Evolutionary conservation across 2,329 filamentous ascomycete genomes (phyloP).

Genomic region (Pseudogymnoascus sp.): DNA sequence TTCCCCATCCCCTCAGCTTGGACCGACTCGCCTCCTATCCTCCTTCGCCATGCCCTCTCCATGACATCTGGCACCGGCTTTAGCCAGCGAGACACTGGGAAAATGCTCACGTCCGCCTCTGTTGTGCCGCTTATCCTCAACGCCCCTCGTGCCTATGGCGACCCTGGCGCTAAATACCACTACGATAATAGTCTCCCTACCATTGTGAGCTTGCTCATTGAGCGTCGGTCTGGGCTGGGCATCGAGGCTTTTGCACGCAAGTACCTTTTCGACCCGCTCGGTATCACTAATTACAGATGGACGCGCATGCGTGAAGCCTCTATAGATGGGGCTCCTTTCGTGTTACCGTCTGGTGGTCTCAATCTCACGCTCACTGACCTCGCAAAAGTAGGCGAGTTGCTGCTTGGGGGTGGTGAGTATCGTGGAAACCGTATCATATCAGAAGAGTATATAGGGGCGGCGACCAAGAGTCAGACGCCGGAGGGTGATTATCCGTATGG

Average conservation of each 20-base stretch:
- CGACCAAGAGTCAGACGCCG: neutral
- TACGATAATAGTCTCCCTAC: neutral
- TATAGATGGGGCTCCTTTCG: neutral
- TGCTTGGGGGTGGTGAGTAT: neutral
- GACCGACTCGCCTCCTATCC: neutral
- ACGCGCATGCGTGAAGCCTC: neutral
- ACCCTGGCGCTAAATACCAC: neutral
- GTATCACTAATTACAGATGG: neutral
- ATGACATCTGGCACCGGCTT: neutral
- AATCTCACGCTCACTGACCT: neutral
- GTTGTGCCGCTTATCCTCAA: neutral
- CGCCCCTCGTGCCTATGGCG: neutral
- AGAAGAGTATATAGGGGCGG: neutral
- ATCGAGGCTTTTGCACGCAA: neutral
- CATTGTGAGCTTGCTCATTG: neutral
- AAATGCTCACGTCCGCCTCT: neutral
- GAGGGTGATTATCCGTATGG: neutral
- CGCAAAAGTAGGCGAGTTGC: neutral
- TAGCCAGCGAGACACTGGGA: neutral
- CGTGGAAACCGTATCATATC: neutral
- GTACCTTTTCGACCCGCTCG: neutral
- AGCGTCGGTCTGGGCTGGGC: neutral
- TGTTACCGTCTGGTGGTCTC: neutral
- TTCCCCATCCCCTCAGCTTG: neutral
- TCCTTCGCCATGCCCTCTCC: neutral